These are phyloP conservation scores for Phaseolus coccineus DNA, from an alignment of 331 rosid species.

Conservation along the genomic window DNA sequence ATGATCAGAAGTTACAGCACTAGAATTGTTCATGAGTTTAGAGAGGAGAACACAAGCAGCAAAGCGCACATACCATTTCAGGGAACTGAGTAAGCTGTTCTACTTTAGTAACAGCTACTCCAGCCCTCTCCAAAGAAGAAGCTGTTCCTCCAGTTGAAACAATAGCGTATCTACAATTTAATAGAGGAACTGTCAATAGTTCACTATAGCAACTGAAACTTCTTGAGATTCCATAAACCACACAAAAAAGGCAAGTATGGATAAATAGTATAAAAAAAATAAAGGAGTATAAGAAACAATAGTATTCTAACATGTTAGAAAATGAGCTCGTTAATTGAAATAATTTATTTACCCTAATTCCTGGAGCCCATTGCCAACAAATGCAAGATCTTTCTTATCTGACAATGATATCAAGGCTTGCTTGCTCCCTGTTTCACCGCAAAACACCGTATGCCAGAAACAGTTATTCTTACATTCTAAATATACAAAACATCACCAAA, in stretches of 20 bases:
- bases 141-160: conserved; percentile 99
- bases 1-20: conserved; percentile 10
- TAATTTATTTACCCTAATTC: conserved; percentile 80
- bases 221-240: conserved; percentile 13
- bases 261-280: background rate
- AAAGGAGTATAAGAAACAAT: background rate
- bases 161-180: conserved; percentile 67
- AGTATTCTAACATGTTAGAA: background rate
- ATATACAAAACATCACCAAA: conserved; percentile 11
- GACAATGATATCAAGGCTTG: conserved; percentile 89
- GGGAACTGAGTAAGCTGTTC: conserved; percentile 90
- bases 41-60: conserved; percentile 22
- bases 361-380: conserved; percentile 82
- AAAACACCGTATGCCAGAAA: conserved; percentile 22
- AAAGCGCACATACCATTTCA: conserved; percentile 71
- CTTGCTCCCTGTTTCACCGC: conserved; percentile 62
- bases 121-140: conserved; percentile 76
- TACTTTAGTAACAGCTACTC: conserved; percentile 86
- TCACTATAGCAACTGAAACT: conserved; percentile 13
- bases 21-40: conserved; percentile 7
- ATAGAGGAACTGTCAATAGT: conserved; percentile 21
- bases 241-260: conserved; percentile 3
- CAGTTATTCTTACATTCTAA: background rate
- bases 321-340: background rate
- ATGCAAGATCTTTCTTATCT: conserved; percentile 79